Evolutionary conservation across 2,329 filamentous ascomycete species (phyloP).

Genomic region (Calonectria pseudoreteaudii): DNA sequence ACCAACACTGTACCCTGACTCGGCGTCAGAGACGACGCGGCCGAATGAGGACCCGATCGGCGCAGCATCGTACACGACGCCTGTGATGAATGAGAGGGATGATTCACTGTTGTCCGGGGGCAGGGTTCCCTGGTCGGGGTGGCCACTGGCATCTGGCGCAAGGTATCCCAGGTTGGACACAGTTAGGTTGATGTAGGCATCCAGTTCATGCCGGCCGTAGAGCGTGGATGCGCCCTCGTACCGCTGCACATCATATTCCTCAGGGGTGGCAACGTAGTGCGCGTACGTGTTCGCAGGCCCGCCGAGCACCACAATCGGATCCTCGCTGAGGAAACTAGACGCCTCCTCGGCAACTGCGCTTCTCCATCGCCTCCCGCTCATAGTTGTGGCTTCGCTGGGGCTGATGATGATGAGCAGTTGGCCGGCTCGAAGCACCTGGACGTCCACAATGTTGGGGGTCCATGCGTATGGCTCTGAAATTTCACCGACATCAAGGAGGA

Average conservation of each 20-base stretch:
- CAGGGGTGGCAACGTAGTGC: slow-evolving; percentile 82
- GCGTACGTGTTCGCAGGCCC: slow-evolving; percentile 93
- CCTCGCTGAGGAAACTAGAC: slow-evolving; percentile 58
- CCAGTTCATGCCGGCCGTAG: slow-evolving; percentile 83
- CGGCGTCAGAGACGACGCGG: slow-evolving; percentile 68
- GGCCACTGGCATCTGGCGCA: slow-evolving; percentile 50
- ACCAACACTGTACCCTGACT: slow-evolving; percentile 55
- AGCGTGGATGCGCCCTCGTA: slow-evolving; percentile 97
- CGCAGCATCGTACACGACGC: slow-evolving; percentile 79
- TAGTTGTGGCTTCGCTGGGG: slow-evolving; percentile 90
- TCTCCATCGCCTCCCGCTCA: slow-evolving; percentile 91
- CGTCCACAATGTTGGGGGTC: slow-evolving; percentile 91
- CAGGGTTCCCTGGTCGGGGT: slow-evolving; percentile 64
- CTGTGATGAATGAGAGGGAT: slow-evolving; percentile 84
- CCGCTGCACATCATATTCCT: slow-evolving; percentile 86
- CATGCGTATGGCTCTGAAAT: slow-evolving; percentile 83
- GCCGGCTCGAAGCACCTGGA: slow-evolving; percentile 87
- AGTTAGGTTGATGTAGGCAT: slow-evolving; percentile 89
- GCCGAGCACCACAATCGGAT: slow-evolving; percentile 84
- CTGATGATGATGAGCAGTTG: slow-evolving; percentile 87
- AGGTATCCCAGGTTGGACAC: slow-evolving; percentile 66
- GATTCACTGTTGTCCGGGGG: slow-evolving; percentile 83
- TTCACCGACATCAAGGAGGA: slow-evolving; percentile 89
- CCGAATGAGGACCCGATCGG: slow-evolving; percentile 78
- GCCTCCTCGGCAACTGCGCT: slow-evolving; percentile 71